These are phyloP conservation scores for Bromus sterilis DNA, from an alignment of 176 grass and related monocot genomes.

Conservation along the genomic window DNA sequence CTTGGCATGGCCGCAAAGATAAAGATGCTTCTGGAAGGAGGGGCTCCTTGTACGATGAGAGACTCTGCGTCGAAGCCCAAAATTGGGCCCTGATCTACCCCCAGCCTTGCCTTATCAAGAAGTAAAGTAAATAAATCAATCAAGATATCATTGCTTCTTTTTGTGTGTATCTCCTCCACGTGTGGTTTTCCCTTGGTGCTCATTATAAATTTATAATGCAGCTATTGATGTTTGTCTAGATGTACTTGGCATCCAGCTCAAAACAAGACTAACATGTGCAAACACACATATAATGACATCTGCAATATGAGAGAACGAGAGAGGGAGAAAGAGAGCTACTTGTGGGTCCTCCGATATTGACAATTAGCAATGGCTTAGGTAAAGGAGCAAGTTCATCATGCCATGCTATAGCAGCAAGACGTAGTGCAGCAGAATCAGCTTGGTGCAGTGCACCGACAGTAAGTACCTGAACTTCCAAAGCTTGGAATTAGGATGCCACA, in stretches of 20 bases:
- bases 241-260: not conserved
- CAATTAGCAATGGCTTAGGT: constrained; percentile 77
- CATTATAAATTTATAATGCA: not conserved
- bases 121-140: not conserved
- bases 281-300: not conserved
- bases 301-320: not conserved
- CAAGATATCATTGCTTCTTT: not conserved
- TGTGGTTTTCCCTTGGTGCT: not conserved
- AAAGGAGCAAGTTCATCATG: constrained; percentile 85
- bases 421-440: constrained; percentile 73
- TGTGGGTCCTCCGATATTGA: constrained; percentile 79
- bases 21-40: too few species aligned
- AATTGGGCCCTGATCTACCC: too few species aligned
- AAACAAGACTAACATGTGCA: not conserved
- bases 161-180: not conserved
- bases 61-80: too few species aligned
- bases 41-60: too few species aligned
- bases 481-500: constrained; percentile 9
- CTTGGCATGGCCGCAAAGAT: too few species aligned
- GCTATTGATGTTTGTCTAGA: not conserved
- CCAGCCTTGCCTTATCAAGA: too few species aligned
- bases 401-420: constrained; percentile 76
- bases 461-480: constrained; percentile 52
- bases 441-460: constrained; percentile 81
- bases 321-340: constrained; percentile 37